phyloP scores from a whole-genome alignment of 2,329 filamentous ascomycete genomes.

The Fusarium sp. region DNA sequence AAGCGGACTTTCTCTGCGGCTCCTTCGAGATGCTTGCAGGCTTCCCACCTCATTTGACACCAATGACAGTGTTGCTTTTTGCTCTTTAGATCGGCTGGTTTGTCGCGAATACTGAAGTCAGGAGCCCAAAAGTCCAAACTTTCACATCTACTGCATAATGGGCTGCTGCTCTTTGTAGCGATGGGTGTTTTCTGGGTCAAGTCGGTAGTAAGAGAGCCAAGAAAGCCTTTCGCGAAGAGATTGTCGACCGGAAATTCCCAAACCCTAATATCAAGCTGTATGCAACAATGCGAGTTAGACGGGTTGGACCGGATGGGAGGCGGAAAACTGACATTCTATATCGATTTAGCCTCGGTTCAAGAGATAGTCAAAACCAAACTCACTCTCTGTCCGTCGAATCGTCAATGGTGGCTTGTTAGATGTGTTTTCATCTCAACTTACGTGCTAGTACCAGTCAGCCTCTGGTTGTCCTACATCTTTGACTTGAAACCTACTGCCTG shows the following conservation, averaged over 20 bases:
- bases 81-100: background rate
- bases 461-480: too few species aligned
- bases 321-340: background rate
- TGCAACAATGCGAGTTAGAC: background rate
- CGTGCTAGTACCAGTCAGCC: background rate
- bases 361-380: background rate
- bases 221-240: slow-evolving; percentile 2
- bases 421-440: background rate
- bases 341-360: background rate
- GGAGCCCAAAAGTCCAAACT: background rate
- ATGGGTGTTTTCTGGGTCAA: background rate
- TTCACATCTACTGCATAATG: background rate
- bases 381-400: background rate
- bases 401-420: background rate
- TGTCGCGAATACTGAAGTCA: background rate
- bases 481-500: background rate
- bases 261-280: slow-evolving; percentile 10
- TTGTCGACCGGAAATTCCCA: slow-evolving; percentile 19
- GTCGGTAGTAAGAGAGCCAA: background rate
- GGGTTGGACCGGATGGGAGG: background rate
- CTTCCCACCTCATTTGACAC: slow-evolving; percentile 24
- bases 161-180: background rate
- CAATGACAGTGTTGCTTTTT: slow-evolving; percentile 2
- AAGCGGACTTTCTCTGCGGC: background rate
- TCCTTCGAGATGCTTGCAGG: slow-evolving; percentile 12